Conservation (phyloP, 1,284 basidiomycete species). For the Cutaneotrichosporon sp. region DNA sequence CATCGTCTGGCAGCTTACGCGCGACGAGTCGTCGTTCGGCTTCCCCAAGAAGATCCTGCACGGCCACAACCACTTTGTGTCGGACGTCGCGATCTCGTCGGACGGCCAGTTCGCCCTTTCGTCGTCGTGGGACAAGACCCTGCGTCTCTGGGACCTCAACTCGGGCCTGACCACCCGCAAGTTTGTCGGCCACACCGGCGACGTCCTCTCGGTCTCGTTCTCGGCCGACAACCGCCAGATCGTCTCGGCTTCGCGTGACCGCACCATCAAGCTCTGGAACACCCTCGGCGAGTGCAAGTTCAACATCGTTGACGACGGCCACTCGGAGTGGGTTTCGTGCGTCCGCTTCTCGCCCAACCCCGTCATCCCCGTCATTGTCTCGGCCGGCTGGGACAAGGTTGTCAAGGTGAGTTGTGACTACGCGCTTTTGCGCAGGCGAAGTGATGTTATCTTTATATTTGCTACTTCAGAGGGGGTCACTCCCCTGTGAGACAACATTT, state of each 20-base stretch:
- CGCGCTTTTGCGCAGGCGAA: conserved; percentile 18
- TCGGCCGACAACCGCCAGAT: conserved; percentile 98
- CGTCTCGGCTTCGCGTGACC: conserved; percentile 95
- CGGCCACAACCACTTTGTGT: conserved; percentile 99
- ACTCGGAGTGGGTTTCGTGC: conserved; percentile 97
- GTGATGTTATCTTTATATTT: conserved; percentile 64
- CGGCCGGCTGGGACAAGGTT: conserved; percentile 99
- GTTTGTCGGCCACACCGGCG: conserved; percentile 97
- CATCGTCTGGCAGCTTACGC: conserved; percentile 98
- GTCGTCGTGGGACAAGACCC: conserved; percentile 99
- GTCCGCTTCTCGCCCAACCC: conserved; percentile 99
- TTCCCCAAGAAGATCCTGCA: conserved; percentile 96
- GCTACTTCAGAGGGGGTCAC: conserved; percentile 71
- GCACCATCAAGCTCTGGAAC: conserved; percentile 99
- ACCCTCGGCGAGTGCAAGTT: conserved; percentile 99
- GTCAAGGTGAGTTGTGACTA: conserved; percentile 74
- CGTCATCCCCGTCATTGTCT: conserved; percentile 96
- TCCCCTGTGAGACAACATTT: conserved; percentile 63
- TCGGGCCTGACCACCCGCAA: conserved; percentile 88
- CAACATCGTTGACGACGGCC: conserved; percentile 98
- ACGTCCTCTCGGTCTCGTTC: conserved; percentile 97
- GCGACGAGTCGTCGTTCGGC: conserved; percentile 82
- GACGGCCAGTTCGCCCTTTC: conserved; percentile 99
- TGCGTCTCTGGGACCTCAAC: conserved; percentile 98
- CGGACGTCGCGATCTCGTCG: conserved; percentile 96